Percentiles rank a stretch among this genome's conserved stretches.
phyloP scores from a whole-genome alignment of 2,329 filamentous ascomycete genomes.

The Beauveria rudraprayagi region DNA sequence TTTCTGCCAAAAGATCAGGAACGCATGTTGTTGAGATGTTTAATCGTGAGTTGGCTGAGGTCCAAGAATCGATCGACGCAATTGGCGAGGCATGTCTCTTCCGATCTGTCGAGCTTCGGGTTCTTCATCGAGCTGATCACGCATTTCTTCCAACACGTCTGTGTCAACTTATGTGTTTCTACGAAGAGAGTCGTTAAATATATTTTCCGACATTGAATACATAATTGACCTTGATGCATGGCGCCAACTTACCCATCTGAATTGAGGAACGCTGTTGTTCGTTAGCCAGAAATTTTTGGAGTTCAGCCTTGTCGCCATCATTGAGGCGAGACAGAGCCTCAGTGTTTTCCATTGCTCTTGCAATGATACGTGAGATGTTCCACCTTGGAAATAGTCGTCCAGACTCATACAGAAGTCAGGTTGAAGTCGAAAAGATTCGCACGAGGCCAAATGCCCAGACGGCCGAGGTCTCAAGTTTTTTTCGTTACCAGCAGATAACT shows the following conservation, averaged over 20 bases:
- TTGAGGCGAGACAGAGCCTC: slow-evolving; percentile 64
- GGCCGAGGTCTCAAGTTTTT: not conserved
- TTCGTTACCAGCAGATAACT: not conserved
- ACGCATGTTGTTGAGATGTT: slow-evolving; percentile 64
- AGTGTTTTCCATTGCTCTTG: slow-evolving; percentile 31
- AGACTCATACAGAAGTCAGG: not conserved
- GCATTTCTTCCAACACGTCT: slow-evolving; percentile 94
- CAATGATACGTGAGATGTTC: not conserved
- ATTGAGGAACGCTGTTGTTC: slow-evolving; percentile 76
- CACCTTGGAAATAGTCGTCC: not conserved
- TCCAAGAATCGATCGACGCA: slow-evolving; percentile 94
- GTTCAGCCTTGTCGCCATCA: slow-evolving; percentile 75
- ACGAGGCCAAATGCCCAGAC: not conserved
- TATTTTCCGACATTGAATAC: not conserved
- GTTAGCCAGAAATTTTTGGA: slow-evolving; percentile 76
- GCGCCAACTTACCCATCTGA: slow-evolving; percentile 46
- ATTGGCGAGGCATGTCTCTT: slow-evolving; percentile 81
- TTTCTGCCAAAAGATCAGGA: slow-evolving; percentile 12
- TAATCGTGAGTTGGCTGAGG: slow-evolving; percentile 74
- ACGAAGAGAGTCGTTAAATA: slow-evolving; percentile 11
- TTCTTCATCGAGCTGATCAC: slow-evolving; percentile 65
- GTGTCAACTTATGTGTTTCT: slow-evolving; percentile 51
- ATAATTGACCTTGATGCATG: slow-evolving; percentile 7
- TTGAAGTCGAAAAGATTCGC: not conserved
- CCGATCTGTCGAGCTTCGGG: slow-evolving; percentile 63